A percentile compares a stretch with the other conserved stretches of the same genome.
phyloP scores from a whole-genome alignment of 2,329 filamentous ascomycete genomes.

The Penicillium sp. region DNA sequence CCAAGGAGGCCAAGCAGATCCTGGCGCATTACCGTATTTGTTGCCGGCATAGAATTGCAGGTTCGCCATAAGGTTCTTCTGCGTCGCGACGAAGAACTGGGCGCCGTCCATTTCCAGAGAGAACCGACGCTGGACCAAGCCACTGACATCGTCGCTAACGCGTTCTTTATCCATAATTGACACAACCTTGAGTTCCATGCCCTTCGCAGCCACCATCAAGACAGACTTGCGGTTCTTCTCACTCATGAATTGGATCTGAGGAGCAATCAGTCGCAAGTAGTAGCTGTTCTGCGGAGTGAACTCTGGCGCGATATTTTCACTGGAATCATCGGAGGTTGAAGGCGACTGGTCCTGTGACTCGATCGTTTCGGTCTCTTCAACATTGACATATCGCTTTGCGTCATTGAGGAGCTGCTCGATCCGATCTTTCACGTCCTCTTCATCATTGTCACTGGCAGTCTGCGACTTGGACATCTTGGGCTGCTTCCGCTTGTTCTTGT shows the following conservation, averaged over 20 bases:
- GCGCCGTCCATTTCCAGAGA: constrained; percentile 95
- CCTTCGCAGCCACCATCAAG: constrained; percentile 94
- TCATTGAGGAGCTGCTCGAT: constrained; percentile 86
- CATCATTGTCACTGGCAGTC: constrained; percentile 53
- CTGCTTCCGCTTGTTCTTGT: constrained; percentile 65
- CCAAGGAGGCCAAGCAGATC: constrained; percentile 95
- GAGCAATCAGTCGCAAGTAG: constrained; percentile 90
- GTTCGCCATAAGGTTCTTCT: constrained; percentile 85
- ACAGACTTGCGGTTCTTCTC: constrained; percentile 97
- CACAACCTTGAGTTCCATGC: constrained; percentile 96
- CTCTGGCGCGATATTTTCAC: constrained; percentile 78
- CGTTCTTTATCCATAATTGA: constrained; percentile 98
- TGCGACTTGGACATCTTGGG: constrained; percentile 38
- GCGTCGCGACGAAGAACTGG: constrained; percentile 96
- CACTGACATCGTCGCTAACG: constrained; percentile 89
- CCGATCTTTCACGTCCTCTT: constrained; percentile 73
- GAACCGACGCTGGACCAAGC: constrained; percentile 91
- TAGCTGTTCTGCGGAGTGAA: constrained; percentile 93
- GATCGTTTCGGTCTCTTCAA: constrained; percentile 59
- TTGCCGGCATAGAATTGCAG: constrained; percentile 94
- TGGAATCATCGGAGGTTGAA: constrained; percentile 56
- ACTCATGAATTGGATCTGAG: constrained; percentile 96
- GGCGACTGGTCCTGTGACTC: constrained; percentile 47
- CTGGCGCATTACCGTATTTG: constrained; percentile 81
- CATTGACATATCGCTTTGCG: constrained; percentile 77